phyloP scores from a whole-genome alignment of 768 basidiomycete species.

The Hypholoma fasciculare region DNA sequence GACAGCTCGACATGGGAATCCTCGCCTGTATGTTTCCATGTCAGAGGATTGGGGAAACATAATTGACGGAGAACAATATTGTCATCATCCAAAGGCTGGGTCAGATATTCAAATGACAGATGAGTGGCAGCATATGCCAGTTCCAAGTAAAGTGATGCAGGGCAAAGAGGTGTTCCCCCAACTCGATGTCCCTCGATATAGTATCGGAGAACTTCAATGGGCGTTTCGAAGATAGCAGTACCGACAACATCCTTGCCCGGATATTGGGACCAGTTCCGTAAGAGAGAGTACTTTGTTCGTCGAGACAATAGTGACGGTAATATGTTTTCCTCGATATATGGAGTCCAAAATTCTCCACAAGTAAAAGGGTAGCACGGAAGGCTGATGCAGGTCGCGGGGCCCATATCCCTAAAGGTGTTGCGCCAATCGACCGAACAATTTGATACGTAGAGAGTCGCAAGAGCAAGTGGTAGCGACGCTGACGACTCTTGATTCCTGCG shows the following conservation, averaged over 20 bases:
- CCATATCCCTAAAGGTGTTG: slow-evolving; percentile 47
- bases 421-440: slow-evolving; percentile 52
- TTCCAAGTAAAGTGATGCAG: slow-evolving; percentile 67
- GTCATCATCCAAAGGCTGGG: slow-evolving; percentile 20
- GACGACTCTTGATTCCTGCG: slow-evolving; percentile 44
- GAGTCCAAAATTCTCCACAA: slow-evolving; percentile 56
- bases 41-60: slow-evolving; percentile 58
- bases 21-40: slow-evolving; percentile 25
- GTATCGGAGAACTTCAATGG: slow-evolving; percentile 39
- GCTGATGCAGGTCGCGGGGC: slow-evolving; percentile 40
- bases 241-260: slow-evolving; percentile 35
- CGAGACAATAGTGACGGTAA: background rate
- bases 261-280: slow-evolving; percentile 37
- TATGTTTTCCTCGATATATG: slow-evolving; percentile 33
- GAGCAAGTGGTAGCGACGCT: slow-evolving; percentile 41
- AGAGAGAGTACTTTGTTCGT: slow-evolving; percentile 7
- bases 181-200: slow-evolving; percentile 62
- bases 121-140: slow-evolving; percentile 47
- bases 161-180: slow-evolving; percentile 54
- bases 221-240: slow-evolving; percentile 53
- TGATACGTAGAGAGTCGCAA: slow-evolving; percentile 50
- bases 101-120: slow-evolving; percentile 28
- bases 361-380: slow-evolving; percentile 69
- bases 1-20: slow-evolving; percentile 32
- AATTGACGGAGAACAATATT: slow-evolving; percentile 43